Base-by-base conservation (phyloP, 805 yeast genomes). In the Ogataea kodamae region DNA sequence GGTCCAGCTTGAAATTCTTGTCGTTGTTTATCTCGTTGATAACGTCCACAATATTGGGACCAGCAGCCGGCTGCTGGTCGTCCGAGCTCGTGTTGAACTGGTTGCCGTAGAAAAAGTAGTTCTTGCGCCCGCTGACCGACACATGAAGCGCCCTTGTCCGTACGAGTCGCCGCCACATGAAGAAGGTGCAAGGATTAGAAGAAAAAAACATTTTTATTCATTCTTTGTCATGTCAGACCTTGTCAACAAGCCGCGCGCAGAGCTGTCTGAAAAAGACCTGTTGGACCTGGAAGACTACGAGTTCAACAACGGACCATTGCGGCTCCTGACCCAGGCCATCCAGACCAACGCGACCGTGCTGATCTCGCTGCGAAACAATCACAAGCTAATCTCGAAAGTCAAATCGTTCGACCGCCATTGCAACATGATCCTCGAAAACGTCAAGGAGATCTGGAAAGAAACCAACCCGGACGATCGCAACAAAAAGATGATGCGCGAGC, bases 351-450 rank as follows among this genome's bases (percentile, higher is more conserved):
- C 83, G 2, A 86, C 87, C 16, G 86, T 92, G 4, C 74, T 92
- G 39, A 83, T 92, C 40, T 85, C 96, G 13, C 74, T 95, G 40
- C 73, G 99, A 53, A 92, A 92, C 58, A 89, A 90, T 59, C 96
- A 89, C 55, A 92, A 92, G 61, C 68, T 92, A 24, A 72, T 92
- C 18, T 96, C 89, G 2, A 77, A 85, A 46, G 92, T 92, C 31
- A 84, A 84, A 53, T 97, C 97, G 0, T 92, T 88, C 59, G 99
- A 92, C 57, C 78, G 96, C 54, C 99, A 92, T 61, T 82, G 96
- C 43, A 92, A 92, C 59, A 76, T 92, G 83, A 81, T 92, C 7
- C 65, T 92, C 40, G 96, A 86, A 52, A 86, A 88, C 50, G 97
- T 90, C 21, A 87, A 84, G 57, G 98, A 92, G 54, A 66, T 82